These are phyloP conservation scores for Auricularia auricula-judae DNA, from an alignment of 768 basidiomycete species.

Conservation along the genomic window DNA sequence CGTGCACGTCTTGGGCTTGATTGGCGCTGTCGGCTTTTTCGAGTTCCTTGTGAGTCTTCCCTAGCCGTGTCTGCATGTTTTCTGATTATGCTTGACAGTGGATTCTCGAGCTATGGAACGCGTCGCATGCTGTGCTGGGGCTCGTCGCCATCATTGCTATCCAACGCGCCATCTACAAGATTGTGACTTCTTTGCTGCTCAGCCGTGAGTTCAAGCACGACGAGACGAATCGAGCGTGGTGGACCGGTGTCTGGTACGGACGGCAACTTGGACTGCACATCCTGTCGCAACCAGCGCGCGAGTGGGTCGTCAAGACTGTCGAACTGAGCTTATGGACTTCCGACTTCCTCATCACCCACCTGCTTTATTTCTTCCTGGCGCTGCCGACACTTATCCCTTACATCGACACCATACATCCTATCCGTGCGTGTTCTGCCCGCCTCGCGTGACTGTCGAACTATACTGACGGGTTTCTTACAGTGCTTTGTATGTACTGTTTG, in stretches of 20 bases:
- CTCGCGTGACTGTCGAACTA: too few species aligned
- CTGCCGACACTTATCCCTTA: constrained; percentile 79
- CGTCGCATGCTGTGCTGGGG: constrained; percentile 92
- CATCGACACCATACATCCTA: constrained; percentile 82
- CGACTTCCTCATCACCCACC: constrained; percentile 80
- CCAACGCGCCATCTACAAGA: constrained; percentile 88
- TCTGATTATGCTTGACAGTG: constrained; percentile 38
- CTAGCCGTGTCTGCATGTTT: background rate
- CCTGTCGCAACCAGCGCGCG: constrained; percentile 91
- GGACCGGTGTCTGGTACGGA: constrained; percentile 98
- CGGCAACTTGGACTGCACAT: constrained; percentile 84
- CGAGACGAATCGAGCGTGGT: constrained; percentile 97
- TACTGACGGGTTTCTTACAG: background rate
- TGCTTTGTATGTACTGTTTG: constrained; percentile 58
- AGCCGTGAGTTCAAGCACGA: constrained; percentile 98
- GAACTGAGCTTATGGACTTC: constrained; percentile 96
- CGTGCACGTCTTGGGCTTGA: constrained; percentile 70
- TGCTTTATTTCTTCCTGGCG: constrained; percentile 80
- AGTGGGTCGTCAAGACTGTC: constrained; percentile 96
- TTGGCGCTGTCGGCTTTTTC: constrained; percentile 84
- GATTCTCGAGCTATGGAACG: constrained; percentile 95
- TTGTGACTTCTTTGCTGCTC: constrained; percentile 86
- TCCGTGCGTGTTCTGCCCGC: constrained; percentile 22
- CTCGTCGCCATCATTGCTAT: constrained; percentile 82
- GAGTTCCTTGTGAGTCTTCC: constrained; percentile 77